phyloP scores from a whole-genome alignment of 805 yeast species.

The Saccharomyces kudriavzevii region DNA sequence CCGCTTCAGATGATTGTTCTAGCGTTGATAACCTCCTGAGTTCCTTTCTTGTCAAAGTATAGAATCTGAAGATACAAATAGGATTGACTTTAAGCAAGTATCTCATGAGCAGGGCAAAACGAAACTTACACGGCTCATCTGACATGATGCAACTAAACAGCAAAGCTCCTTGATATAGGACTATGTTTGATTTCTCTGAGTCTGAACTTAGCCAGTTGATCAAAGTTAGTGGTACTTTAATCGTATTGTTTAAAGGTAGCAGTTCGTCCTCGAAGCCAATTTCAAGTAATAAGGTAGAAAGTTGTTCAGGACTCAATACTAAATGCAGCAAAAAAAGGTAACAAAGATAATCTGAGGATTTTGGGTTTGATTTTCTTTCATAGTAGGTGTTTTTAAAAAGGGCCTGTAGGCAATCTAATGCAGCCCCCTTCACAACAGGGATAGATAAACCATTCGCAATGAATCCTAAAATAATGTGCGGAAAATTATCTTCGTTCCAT shows the following conservation, averaged over 20 bases:
- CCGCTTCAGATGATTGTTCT: conserved; percentile 21
- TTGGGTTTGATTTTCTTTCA: conserved; percentile 20
- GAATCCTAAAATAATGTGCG: conserved; percentile 39
- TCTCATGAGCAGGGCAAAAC: conserved; percentile 24
- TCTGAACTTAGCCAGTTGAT: conserved; percentile 25
- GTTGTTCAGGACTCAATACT: conserved; percentile 31
- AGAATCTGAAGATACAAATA: conserved; percentile 23
- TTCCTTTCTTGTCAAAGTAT: conserved; percentile 22
- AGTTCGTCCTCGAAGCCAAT: conserved; percentile 30
- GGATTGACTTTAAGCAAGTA: conserved; percentile 25
- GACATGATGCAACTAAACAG: conserved; percentile 24
- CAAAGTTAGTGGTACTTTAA: conserved; percentile 32
- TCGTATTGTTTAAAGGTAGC: conserved; percentile 25
- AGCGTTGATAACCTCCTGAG: conserved; percentile 22
- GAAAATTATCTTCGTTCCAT: conserved; percentile 39
- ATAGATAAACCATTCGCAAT: conserved; percentile 49
- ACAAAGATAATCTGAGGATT: conserved; percentile 10
- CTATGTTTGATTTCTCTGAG: conserved; percentile 20
- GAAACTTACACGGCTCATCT: conserved; percentile 28
- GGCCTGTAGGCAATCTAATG: conserved; percentile 37
- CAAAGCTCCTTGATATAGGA: conserved; percentile 24
- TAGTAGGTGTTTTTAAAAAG: conserved; percentile 37
- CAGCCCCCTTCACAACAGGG: conserved; percentile 45
- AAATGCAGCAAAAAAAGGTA: conserved; percentile 30
- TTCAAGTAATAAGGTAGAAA: conserved; percentile 26